These are phyloP conservation scores for Colletotrichum chrysophilum DNA, from an alignment of 2,329 filamentous ascomycete species.

Conservation along the genomic window DNA sequence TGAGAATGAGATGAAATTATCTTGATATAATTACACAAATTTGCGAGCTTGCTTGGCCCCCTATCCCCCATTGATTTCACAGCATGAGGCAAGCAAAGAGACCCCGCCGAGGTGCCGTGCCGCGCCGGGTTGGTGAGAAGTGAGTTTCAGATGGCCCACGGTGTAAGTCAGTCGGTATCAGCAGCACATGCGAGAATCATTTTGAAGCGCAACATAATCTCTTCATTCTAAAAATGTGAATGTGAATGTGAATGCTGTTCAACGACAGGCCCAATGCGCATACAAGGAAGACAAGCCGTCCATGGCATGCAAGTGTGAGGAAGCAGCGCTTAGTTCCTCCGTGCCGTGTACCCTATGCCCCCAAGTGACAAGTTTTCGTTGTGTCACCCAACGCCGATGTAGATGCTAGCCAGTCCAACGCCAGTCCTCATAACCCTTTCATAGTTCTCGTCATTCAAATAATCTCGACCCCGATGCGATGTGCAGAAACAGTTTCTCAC, in stretches of 20 bases:
- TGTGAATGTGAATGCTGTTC: background rate
- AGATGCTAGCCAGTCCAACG: constrained; percentile 29
- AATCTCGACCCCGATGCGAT: background rate
- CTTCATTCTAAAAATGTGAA: constrained; percentile 5
- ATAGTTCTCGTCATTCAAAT: constrained; percentile 17
- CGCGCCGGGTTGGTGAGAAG: background rate
- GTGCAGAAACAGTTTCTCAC: background rate
- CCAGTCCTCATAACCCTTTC: constrained; percentile 24
- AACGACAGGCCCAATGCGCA: constrained; percentile 6
- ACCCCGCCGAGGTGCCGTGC: background rate
- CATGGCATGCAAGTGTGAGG: constrained; percentile 11
- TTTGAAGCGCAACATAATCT: background rate
- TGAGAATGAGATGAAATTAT: background rate
- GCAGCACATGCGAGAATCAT: background rate
- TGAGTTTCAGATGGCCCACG: background rate
- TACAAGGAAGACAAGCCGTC: constrained; percentile 14
- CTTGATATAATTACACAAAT: background rate
- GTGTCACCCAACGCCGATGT: constrained; percentile 29
- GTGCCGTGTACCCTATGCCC: constrained; percentile 8
- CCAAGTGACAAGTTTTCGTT: constrained; percentile 18
- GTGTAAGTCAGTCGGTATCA: background rate
- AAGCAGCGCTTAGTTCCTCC: constrained; percentile 19
- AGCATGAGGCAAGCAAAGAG: background rate
- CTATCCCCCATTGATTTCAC: background rate
- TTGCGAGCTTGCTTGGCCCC: background rate